These are phyloP conservation scores for Globisporangium camurandrum DNA, from an alignment of 352 stramenopile species.

Conservation along the genomic window DNA sequence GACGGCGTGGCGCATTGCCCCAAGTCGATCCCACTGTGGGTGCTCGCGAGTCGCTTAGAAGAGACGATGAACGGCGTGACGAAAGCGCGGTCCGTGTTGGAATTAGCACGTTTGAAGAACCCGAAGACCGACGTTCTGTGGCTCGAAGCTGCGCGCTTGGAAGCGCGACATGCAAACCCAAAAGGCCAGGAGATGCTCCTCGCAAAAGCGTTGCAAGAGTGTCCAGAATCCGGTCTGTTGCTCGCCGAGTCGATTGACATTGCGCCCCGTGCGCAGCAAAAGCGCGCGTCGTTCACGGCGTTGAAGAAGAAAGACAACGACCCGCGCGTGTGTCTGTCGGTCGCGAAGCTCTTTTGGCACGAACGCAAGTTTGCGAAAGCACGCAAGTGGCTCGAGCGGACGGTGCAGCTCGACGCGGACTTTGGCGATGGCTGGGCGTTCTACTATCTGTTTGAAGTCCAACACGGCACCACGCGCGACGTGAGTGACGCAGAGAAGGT, in stretches of 20 bases:
- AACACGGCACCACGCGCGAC: constrained; percentile 70
- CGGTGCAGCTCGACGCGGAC: constrained; percentile 92
- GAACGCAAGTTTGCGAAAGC: constrained; percentile 94
- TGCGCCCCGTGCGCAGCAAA: constrained; percentile 92
- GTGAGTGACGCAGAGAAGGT: constrained; percentile 73
- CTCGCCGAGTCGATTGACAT: constrained; percentile 95
- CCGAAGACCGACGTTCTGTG: constrained; percentile 91
- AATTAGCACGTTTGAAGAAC: constrained; percentile 95
- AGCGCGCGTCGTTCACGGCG: constrained; percentile 92
- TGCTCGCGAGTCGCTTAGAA: constrained; percentile 91
- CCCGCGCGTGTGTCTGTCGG: constrained; percentile 92
- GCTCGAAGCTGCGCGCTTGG: constrained; percentile 94
- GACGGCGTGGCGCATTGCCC: constrained; percentile 90
- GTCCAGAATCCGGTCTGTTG: constrained; percentile 91
- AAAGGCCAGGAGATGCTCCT: constrained; percentile 95
- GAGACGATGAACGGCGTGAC: constrained; percentile 86
- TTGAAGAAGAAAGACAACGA: constrained; percentile 98
- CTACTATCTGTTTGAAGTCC: constrained; percentile 96
- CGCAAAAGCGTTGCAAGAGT: constrained; percentile 96
- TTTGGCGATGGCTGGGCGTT: constrained; percentile 96
- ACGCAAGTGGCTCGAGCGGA: constrained; percentile 97
- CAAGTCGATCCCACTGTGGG: constrained; percentile 92
- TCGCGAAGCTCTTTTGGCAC: constrained; percentile 95
- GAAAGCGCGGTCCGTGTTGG: constrained; percentile 96
- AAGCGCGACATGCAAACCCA: constrained; percentile 87